Base-by-base conservation (phyloP, 805 yeast species). In the Saturnispora saitoi region DNA sequence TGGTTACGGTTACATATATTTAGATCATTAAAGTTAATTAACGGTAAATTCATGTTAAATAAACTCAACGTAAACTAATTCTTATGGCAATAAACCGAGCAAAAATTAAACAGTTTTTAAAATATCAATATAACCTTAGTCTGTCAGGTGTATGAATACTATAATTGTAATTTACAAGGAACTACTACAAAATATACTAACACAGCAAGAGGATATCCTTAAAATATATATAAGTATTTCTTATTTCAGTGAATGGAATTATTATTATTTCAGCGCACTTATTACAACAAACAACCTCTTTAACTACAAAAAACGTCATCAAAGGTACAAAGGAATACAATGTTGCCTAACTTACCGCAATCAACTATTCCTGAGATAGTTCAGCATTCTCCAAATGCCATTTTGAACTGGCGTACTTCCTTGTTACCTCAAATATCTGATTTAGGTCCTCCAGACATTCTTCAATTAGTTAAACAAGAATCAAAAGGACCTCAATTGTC, bases 391-490 rank as follows among this genome's bases (percentile, higher is more conserved):
- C 75, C 56, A 68, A 71, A 56, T 62, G 76, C 45, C 20, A 79
- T 88, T 10, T 60, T 84, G 41, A 74, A 75, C 47, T 88, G 82
- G 59, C 71, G 95, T 56, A 76, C 84, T 2, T 64, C 76, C 32
- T 74, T 83, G 54, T 65, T 85, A 42, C 73, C 73, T 43, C 69
- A 76, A 37, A 78, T 83, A 51, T 70, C 65, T 47, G 90, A 84
- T 52, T 63, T 86, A 49, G 95, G 95, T 11, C 86, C 89, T 10
- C 86, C 83, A 36, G 88, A 78, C 65, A 66, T 77, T 63, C 77
- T 80, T 48, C 73, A 73, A 52, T 64, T 79, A 49, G 70, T 68
- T 46, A 78, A 66, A 48, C 60, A 59, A 15, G 57, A 48, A 44
- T 68, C 43, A 31, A 58, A 32, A 45, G 38, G 38, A 8, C 34